Evolutionary conservation across 352 stramenopile species (phyloP), one percentile per base, ranked within the genome.

Genomic region (Globisporangium paroecandrum): DNA sequence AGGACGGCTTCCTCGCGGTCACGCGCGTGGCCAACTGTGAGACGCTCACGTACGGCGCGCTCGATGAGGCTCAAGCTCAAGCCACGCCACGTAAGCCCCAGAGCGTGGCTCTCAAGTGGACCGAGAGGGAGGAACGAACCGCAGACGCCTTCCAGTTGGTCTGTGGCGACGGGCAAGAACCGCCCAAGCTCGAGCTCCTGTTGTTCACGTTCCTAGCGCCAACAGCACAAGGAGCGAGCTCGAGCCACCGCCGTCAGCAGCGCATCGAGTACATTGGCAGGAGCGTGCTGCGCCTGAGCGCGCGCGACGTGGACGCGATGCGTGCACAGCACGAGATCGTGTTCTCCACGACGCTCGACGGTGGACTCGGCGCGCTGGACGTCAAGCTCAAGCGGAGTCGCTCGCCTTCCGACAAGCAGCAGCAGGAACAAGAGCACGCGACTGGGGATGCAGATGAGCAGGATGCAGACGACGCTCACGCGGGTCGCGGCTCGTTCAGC

Each of bases 1-100:
- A 79, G 51, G 77, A 85, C 58, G 75, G 75, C 20, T 74, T 85
- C 62, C 59, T 89, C 22, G 77, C 71, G 9, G 69, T 84, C 54
- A 67, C 64, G 38, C 66, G 68, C 24, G 66, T 75, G 13, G 62
- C 59, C 15, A 49, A 38, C n/a, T 53, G 29, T 1, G 75, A 82
- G 46, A 27, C 64, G 3, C 72, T 83, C 43, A 55, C 70, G 13
- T 64, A 75, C 27, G 77, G 69, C n/a, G 57, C 70, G n/a, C 24
- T 81, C 56, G 69, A 75, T 27, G 69, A 69, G 7, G 43, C 12
- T 12, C 15, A 61, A 32, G n/a, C 9, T 51, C 57, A 46, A 13
- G 38, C 38, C 12, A 32, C 8, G 27, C 57, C 3, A 67, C 20
- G 18, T 41, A 32, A 22, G 32, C 72, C 60, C 62, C 67, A 68